Evolutionary conservation across 305 asterid species (phyloP), one percentile per base, ranked within the genome.

Genomic region (Andrographis paniculata): DNA sequence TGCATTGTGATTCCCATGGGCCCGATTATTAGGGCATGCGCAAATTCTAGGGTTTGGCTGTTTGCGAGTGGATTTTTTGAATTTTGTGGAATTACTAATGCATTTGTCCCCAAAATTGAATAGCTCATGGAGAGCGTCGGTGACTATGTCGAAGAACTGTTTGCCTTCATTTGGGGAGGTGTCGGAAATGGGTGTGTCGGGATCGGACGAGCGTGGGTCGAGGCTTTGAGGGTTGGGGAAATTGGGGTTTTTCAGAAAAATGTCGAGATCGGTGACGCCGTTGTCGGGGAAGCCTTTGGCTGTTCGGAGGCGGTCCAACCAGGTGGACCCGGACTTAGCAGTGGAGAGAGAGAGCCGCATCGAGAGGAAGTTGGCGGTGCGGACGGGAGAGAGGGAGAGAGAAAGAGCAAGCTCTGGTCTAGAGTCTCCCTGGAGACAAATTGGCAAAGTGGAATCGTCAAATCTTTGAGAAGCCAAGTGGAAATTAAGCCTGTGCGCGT

Each of bases 241-340:
- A 24, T 36, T 57, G 10, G 71, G 70, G 48, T 48, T 68, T 30
- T 48, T 82, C 48, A 73, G 58, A 50, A 82, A 82, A 27, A 65
- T 67, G 7, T 80, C 94, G 71, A 80, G 83, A 61, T 75, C 78
- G 57, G 65, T 1, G 48, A 61, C 58, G 44, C 56, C 52, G 50
- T 61, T 63, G 28, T 68, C 59, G 22, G 79, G 63, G 72, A 88
- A 73, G 39, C 97, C 94, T 61, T 73, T 84, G 49, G 95, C 77
- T 18, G 71, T 75, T 22, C 93, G 81, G 62, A 84, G 72, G 53
- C 93, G 88, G 58, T 81, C 84, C 48, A 82, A 74, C 95, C 97
- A 88, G 37, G 52, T 70, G 35, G 82, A 61, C 52, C 78, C 61
- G 50, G 86, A 76, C 59, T 84, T 84, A 20, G 69, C 69, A 42